Evolutionary conservation across 257 asterid genomes (phyloP).

Genomic region (Coffea eugenioides): DNA sequence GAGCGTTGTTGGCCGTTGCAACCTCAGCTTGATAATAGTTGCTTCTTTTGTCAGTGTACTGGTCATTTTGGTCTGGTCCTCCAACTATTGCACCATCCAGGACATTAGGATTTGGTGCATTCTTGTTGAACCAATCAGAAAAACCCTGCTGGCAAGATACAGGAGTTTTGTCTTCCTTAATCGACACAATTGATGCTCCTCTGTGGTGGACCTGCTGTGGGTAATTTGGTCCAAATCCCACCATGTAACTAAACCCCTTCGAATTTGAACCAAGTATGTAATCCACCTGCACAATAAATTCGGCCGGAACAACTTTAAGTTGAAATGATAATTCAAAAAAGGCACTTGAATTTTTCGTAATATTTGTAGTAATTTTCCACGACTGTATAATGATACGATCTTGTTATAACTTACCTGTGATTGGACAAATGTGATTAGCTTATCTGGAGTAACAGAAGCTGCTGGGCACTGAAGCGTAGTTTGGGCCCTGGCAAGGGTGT

Average conservation of each 20-base stretch:
- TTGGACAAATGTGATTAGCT: conserved; percentile 29
- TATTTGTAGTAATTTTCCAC: too few species aligned
- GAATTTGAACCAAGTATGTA: conserved; percentile 60
- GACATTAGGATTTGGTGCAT: conserved; percentile 54
- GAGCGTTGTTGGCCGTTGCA: conserved; percentile 50
- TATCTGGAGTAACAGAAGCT: conserved; percentile 25
- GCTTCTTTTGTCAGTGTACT: conserved; percentile 35
- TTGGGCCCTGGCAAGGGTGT: conserved; percentile 23
- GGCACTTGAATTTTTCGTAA: background rate
- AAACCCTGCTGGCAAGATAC: conserved; percentile 52
- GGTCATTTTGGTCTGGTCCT: conserved; percentile 50
- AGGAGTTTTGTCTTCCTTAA: conserved; percentile 18
- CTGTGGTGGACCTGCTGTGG: conserved; percentile 56
- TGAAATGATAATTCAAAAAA: too few species aligned
- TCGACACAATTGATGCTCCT: conserved; percentile 65
- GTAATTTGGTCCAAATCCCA: conserved; percentile 56
- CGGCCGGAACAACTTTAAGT: too few species aligned
- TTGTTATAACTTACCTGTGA: conserved; percentile 38
- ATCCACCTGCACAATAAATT: conserved; percentile 36
- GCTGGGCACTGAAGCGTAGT: conserved; percentile 30
- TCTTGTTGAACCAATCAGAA: conserved; percentile 34
- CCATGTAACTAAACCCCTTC: conserved; percentile 57
- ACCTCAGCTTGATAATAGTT: conserved; percentile 53
- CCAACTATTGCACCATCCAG: conserved; percentile 65
- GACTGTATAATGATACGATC: too few species aligned